Evolutionary conservation across 371 early-diverging fungal species (phyloP), one percentile per base, ranked within the genome.

Genomic region (Capillidium heterosporum): DNA sequence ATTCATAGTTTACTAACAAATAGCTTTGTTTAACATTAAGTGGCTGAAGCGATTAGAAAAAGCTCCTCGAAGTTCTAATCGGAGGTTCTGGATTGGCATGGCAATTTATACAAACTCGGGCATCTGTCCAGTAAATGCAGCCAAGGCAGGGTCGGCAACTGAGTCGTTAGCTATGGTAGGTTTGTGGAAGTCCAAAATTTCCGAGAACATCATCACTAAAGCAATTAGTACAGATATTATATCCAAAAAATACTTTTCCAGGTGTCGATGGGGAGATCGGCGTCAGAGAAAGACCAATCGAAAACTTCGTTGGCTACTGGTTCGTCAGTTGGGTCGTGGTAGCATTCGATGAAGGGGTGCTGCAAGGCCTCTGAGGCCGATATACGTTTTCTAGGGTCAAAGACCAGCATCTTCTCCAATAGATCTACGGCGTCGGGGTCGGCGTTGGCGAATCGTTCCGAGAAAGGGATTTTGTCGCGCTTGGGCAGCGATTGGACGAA

Each of bases 211-310:
- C 78, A 77, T 77, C 24, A 80, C 75, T 68, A 57, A 23, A 19
- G 4, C 13, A 8, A 40, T 39, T 4, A 53, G 21, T 21, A 17
- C 31, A 5, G 15, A 53, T 8, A 21, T 21, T 11, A 32, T 15
- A n/a, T n/a, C n/a, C n/a, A 52, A 32, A 66, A 60, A 69, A 68
- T 74, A 59, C 76, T 77, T 67, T 85, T 86, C 93, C 91, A 91
- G 59, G 84, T 80, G 56, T 89, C 90, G 11, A 86, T 76, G 4
- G 88, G 80, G 61, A 89, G 65, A 57, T 94, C 91, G 1, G 86
- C 85, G 59, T 89, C 91, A 51, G 84, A 89, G 69, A 91, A 92
- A 1, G 91, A 88, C 95, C 95, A 94, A 69, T 94, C 92, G 63
- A 94, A 94, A 60, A 72, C 73, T 55, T 76, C 76, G 2, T 75